phyloP scores from a whole-genome alignment of 179 eudicot genomes.

The Pouteria campechiana region DNA sequence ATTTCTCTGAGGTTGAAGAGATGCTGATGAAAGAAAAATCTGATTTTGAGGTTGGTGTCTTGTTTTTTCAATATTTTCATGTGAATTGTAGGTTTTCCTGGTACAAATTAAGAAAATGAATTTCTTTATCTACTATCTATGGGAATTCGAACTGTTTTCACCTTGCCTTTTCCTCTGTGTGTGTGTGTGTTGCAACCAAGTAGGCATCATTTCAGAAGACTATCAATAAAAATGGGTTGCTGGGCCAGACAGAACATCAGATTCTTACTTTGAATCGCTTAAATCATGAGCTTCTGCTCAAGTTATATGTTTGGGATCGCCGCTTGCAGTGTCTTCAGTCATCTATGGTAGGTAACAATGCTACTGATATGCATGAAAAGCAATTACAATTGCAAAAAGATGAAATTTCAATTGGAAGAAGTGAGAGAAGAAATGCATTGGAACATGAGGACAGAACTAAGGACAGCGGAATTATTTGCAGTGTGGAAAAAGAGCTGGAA shows the following conservation, averaged over 20 bases:
- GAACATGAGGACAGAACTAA: constrained; percentile 3
- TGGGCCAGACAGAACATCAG: constrained; percentile 24
- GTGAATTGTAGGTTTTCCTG: too few relatives aligned
- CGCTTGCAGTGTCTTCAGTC: constrained; percentile 62
- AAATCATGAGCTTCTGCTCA: constrained; percentile 53
- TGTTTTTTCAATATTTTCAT: too few relatives aligned
- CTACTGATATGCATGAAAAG: constrained; percentile 7
- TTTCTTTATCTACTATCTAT: too few relatives aligned
- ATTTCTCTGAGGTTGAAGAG: constrained; percentile 48
- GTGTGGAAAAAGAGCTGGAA: too few relatives aligned
- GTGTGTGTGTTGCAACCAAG: constrained; percentile 40
- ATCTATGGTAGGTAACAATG: constrained; percentile 7
- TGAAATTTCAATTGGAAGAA: too few relatives aligned
- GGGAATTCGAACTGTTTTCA: too few relatives aligned
- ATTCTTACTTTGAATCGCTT: constrained; percentile 53
- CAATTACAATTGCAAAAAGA: constrained; percentile 2
- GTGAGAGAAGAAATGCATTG: too few relatives aligned
- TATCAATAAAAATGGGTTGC: constrained; percentile 22
- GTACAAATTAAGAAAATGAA: too few relatives aligned
- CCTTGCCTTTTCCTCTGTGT: too few relatives aligned
- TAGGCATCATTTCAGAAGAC: constrained; percentile 35
- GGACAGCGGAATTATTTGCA: too few relatives aligned
- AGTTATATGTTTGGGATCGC: constrained; percentile 65
- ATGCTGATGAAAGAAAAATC: constrained; percentile 55
- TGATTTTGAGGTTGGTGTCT: constrained; percentile 68